Percentiles rank a stretch among this genome's conserved stretches.
Conservation (phyloP, 345 rosid genomes). For the Alliaria petiolata region DNA sequence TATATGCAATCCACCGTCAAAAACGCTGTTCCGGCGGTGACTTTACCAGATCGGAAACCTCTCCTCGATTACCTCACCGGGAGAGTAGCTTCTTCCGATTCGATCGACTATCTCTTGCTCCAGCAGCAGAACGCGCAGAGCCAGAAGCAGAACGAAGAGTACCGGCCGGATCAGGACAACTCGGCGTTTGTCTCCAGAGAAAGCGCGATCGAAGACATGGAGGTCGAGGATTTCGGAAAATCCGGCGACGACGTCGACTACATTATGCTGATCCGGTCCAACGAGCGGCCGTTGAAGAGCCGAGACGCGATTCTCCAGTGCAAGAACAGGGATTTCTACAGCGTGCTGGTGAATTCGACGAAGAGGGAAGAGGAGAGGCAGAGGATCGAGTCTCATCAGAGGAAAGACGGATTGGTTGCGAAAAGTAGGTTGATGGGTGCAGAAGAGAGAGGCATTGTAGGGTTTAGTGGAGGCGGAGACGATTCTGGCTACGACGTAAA, state of each 20-base stretch:
- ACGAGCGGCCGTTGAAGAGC: slow-evolving; percentile 79
- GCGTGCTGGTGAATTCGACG: slow-evolving; percentile 70
- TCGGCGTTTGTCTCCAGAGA: slow-evolving; percentile 28
- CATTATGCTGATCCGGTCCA: slow-evolving; percentile 44
- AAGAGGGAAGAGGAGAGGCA: slow-evolving; percentile 85
- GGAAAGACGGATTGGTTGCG: slow-evolving; percentile 94
- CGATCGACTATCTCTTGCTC: slow-evolving; percentile 64
- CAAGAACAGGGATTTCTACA: slow-evolving; percentile 67
- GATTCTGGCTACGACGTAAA: slow-evolving; percentile 53
- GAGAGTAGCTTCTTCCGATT: slow-evolving; percentile 53
- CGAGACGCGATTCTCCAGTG: slow-evolving; percentile 67
- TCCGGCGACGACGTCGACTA: slow-evolving; percentile 30
- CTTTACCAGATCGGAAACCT: slow-evolving; percentile 80
- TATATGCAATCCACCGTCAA: slow-evolving; percentile 65
- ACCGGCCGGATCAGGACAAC: slow-evolving; percentile 38
- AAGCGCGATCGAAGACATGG: slow-evolving; percentile 11
- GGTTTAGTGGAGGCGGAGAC: slow-evolving; percentile 56
- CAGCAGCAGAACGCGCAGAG: slow-evolving; percentile 36
- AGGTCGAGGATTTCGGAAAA: slow-evolving; percentile 26
- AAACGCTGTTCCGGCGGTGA: slow-evolving; percentile 60
- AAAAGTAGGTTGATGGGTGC: slow-evolving; percentile 80
- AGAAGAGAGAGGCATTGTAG: slow-evolving; percentile 77
- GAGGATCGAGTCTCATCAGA: slow-evolving; percentile 84
- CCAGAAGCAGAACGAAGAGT: slow-evolving; percentile 37
- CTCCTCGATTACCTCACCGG: slow-evolving; percentile 84